Base-by-base conservation (phyloP, 257 asterid species). In the Solanum neorickii region DNA sequence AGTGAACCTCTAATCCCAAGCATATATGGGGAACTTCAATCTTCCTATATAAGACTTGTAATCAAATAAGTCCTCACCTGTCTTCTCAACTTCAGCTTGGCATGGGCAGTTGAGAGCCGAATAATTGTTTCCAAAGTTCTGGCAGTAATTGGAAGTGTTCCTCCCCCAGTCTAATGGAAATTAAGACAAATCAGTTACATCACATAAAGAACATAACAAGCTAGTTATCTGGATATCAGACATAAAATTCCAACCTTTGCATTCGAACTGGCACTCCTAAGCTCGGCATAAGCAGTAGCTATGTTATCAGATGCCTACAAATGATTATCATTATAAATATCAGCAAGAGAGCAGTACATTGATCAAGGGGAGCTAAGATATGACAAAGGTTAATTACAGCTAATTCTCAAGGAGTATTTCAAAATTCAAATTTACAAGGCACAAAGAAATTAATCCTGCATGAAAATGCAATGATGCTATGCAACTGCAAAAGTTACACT, bases 121-220 rank as follows among this genome's bases (percentile, higher is more conserved):
- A 97, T 97, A 49, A 97, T 97, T 78, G 99, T 97, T 91, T 97
- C 99, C 68, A 97, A 90, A 87, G 98, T 97, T 92, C 99, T 94
- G 65, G 99, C 99, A 42, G 98, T 97, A 87, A 97, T 97, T 74
- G 98, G 98, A 88, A 97, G 98, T 20, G 99, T 97, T 74, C 99
- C 99, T 62, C 90, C 85, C 44, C 98, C 98, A 39, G 95, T 93
- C 99, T 97, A 86, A 82, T 56, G 31, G 73, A 88, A 35, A 56
- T 65, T 20, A 52, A 88, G 16, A 86, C 46, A 37, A 37, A 27
- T 72, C n/a, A 80, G 84, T 46, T 89, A n/a, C 8, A 85, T 86
- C 27, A 41, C 7, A 75, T 42, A 37, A 86, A 87, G 74, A 56
- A 49, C 44, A 41, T 73, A 49, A 60, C 86, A 87, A 86, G 90